Percentiles rank a stretch among this genome's conserved stretches.
These are phyloP conservation scores for Tuber umbilicatum DNA, from an alignment of 495 filamentous ascomycete genomes.

Conservation along the genomic window DNA sequence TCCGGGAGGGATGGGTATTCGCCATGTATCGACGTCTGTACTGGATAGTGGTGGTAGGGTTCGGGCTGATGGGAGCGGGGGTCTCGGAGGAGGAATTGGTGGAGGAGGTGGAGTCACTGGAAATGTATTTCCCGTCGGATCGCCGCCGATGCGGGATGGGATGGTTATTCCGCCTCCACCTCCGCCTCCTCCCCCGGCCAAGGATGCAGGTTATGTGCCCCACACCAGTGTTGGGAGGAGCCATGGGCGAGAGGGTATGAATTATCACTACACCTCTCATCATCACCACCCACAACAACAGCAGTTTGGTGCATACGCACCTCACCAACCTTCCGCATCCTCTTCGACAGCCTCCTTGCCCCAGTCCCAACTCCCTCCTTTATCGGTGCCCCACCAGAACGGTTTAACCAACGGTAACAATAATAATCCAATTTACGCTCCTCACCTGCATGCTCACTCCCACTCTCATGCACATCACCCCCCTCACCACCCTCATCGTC, in stretches of 20 bases:
- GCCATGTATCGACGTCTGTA: constrained; percentile 40
- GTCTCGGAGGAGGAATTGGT: constrained; percentile 3
- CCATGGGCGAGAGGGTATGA: constrained; percentile 30
- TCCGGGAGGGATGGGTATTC: constrained; percentile 26
- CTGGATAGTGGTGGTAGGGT: constrained; percentile 30
- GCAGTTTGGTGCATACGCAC: constrained; percentile 34
- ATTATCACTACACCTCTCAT: constrained; percentile 16
- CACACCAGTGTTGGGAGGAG: constrained; percentile 21
- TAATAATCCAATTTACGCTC: constrained; percentile 23
- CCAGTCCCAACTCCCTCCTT: constrained; percentile 32
- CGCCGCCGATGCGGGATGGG: constrained; percentile 21
- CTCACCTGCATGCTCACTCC: constrained; percentile 22
- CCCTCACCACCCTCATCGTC: constrained; percentile 37
- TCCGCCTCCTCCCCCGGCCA: constrained; percentile 30
- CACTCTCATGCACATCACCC: constrained; percentile 32
- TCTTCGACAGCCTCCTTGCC: constrained; percentile 27
- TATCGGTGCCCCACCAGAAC: constrained; percentile 38
- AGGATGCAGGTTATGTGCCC: constrained; percentile 33
- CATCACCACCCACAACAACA: constrained; percentile 18
- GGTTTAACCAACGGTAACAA: constrained; percentile 30
- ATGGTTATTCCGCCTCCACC: constrained; percentile 30
- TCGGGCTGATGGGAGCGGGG: constrained; percentile 19
- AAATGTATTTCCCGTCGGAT: constrained; percentile 24
- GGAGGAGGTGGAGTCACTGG: constrained; percentile 13
- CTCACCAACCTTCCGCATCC: constrained; percentile 28